Percentiles rank a stretch among this genome's conserved stretches.
Evolutionary conservation across 2,329 filamentous ascomycete genomes (phyloP).

Genomic region (Trichoderma sp.): DNA sequence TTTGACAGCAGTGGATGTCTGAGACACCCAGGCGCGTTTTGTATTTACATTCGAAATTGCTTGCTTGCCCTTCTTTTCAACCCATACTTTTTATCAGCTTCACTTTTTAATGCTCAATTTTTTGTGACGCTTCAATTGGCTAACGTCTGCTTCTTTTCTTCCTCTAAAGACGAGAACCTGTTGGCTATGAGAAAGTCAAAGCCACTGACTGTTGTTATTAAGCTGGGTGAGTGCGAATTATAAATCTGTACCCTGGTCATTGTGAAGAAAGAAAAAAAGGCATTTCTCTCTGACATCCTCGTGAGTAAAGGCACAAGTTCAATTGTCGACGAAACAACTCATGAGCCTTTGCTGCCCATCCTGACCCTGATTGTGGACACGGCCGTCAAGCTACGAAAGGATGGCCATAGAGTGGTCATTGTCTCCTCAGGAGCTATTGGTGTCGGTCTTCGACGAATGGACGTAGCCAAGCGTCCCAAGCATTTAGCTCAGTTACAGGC

Average conservation of each 20-base stretch:
- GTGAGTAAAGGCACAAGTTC: slow-evolving; percentile 79
- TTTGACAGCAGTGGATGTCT: background rate
- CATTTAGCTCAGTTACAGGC: slow-evolving; percentile 86
- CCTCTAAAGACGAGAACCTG: background rate
- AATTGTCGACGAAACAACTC: slow-evolving; percentile 95
- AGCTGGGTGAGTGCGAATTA: slow-evolving; percentile 66
- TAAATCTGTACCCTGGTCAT: background rate
- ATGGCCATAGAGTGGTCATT: slow-evolving; percentile 92
- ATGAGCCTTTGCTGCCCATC: slow-evolving; percentile 89
- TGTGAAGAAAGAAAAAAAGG: background rate
- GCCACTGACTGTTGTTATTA: slow-evolving; percentile 68
- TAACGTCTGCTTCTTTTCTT: background rate
- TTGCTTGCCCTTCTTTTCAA: background rate
- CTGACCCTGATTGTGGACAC: slow-evolving; percentile 93
- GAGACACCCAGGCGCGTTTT: background rate
- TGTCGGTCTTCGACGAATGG: slow-evolving; percentile 87
- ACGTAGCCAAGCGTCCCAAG: slow-evolving; percentile 83
- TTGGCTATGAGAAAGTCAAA: slow-evolving; percentile 66
- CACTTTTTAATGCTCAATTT: background rate
- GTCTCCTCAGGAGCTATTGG: slow-evolving; percentile 97
- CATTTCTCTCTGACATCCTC: background rate
- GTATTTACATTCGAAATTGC: background rate
- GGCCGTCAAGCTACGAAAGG: slow-evolving; percentile 78
- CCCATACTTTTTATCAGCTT: background rate
- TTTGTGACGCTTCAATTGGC: background rate